Evolutionary conservation across 371 early-diverging fungal species (phyloP).

Genomic region (Polyrhizophydium stewartii): DNA sequence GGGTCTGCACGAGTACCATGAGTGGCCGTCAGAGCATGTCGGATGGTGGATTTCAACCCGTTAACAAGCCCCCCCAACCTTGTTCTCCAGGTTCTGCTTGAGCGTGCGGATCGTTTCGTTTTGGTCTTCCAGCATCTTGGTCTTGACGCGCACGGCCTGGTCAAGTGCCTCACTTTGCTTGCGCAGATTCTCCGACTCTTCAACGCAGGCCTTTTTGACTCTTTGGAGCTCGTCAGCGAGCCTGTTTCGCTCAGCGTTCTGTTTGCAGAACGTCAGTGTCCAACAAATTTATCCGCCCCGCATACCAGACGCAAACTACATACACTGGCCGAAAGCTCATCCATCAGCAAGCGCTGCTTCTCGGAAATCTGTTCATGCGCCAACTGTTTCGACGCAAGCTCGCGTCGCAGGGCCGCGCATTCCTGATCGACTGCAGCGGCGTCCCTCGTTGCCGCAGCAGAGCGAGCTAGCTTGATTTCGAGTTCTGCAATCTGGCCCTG

Average conservation of each 20-base stretch:
- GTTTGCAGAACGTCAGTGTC: background rate
- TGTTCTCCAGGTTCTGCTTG: slow-evolving; percentile 48
- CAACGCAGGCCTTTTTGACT: background rate
- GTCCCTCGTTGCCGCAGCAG: too few species aligned
- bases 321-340: background rate
- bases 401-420: background rate
- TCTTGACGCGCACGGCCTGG: slow-evolving; percentile 38
- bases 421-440: too few species aligned
- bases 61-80: slow-evolving; percentile 19
- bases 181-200: background rate
- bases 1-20: background rate
- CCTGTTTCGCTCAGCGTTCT: background rate
- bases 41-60: slow-evolving; percentile 17
- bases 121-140: slow-evolving; percentile 52
- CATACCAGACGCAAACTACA: background rate
- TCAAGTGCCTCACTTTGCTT: background rate
- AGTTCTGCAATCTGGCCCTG: background rate
- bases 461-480: too few species aligned
- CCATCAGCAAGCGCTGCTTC: background rate
- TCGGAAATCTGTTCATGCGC: background rate
- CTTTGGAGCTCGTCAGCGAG: background rate
- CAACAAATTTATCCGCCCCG: background rate
- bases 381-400: background rate
- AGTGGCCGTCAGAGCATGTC: background rate
- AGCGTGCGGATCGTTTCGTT: slow-evolving; percentile 41